Evolutionary conservation across 2,329 filamentous ascomycete species (phyloP), one percentile per base, ranked within the genome.

Genomic region (Aspergillus sp.): DNA sequence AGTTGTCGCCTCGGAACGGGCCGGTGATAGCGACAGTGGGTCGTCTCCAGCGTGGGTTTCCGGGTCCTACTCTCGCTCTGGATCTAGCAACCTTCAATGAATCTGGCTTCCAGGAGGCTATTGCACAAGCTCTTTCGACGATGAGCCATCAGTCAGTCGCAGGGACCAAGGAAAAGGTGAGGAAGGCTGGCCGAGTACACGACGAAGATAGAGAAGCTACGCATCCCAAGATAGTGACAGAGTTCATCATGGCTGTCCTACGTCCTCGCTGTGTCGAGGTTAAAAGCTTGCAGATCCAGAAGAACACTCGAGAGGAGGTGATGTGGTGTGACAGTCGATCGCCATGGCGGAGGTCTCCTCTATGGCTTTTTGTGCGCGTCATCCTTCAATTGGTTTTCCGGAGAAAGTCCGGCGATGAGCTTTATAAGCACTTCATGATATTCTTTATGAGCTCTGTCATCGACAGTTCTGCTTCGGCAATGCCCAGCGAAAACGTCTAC

Each of bases 221-320:
- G 0, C 33, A 71, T 33, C 74, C 74, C 0, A 57, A 49, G 2
- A 53, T 75, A 8, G 60, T 78, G 0, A 75, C 69, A 0, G 67
- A 75, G 25, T 58, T 72, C 5, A 48, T 76, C 1, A 53, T 67
- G 3, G 58, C 59, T 0, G 52, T 71, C 3, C 41, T 74, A 2
- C 49, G 52, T 8, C 55, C 62, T 4, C 36, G 64, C 1, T 69
- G 68, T 0, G 31, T 40, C 2, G 34, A 47, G 0, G 34, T 40
- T 3, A 11, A 47, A 0, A 42, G 44, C 0, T 5, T 30, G 0
- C 51, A 56, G 0, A 58, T 77, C n/a, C 53, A 40, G 26, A 78
- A 78, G 36, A 57, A 68, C 17, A 71, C 68, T 1, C 65, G 70
- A 2, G 72, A 78, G 24, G 72, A 78, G 10, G 62, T 75, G 1